A percentile compares a stretch with the other conserved stretches of the same genome.
phyloP scores from a whole-genome alignment of 1,284 basidiomycete species.

The Pseudozyma thailandica region DNA sequence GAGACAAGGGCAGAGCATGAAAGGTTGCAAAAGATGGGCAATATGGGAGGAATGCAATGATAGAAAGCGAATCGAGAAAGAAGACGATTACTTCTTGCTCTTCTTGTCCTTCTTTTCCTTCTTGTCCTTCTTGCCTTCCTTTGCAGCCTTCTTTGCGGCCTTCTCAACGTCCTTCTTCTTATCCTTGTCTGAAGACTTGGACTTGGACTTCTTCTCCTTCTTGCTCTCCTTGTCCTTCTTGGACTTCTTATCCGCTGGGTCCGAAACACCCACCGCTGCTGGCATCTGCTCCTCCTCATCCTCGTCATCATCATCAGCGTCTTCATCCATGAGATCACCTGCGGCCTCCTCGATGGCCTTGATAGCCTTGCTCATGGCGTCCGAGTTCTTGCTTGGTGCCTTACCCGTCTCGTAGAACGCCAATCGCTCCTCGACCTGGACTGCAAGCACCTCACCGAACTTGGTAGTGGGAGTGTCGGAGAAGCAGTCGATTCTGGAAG shows the following conservation, averaged over 20 bases:
- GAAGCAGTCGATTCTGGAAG: conserved; percentile 97
- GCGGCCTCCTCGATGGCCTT: conserved; percentile 79
- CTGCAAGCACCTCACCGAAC: conserved; percentile 91
- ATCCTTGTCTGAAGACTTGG: conserved; percentile 48
- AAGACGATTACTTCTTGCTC: conserved; percentile 18
- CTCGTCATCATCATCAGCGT: conserved; percentile 72
- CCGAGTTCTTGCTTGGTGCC: conserved; percentile 64
- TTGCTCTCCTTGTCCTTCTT: conserved; percentile 75
- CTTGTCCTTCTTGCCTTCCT: conserved; percentile 56
- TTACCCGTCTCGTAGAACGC: conserved; percentile 82
- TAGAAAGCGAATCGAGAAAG: neutral
- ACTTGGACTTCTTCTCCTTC: conserved; percentile 76
- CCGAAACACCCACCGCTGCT: conserved; percentile 54
- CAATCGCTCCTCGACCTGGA: conserved; percentile 95
- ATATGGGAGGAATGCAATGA: neutral
- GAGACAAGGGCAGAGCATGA: neutral
- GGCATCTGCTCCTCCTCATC: conserved; percentile 73
- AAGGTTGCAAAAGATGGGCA: neutral
- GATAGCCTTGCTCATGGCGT: conserved; percentile 82
- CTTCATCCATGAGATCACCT: conserved; percentile 77
- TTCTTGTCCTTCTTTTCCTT: conserved; percentile 55
- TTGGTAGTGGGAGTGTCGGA: conserved; percentile 84
- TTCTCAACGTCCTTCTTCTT: conserved; percentile 55
- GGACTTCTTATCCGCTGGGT: conserved; percentile 68
- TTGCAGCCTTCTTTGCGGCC: conserved; percentile 63